Evolutionary conservation across 2,329 filamentous ascomycete species (phyloP).

Genomic region (Fusarium tupiense): DNA sequence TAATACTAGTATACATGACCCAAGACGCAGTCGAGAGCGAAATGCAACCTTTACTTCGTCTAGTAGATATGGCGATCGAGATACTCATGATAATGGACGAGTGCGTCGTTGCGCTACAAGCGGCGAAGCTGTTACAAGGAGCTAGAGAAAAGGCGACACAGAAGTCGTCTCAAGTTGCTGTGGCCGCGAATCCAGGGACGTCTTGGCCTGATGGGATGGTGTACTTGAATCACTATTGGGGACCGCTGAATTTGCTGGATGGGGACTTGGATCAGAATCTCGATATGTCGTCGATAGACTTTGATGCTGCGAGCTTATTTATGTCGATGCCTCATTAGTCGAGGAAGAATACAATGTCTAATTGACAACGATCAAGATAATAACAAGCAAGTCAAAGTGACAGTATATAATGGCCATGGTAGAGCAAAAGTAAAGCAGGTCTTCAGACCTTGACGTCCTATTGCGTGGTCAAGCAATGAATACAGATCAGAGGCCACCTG

Average conservation of each 20-base stretch:
- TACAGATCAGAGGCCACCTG: not conserved
- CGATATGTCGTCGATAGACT: not conserved
- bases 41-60: not conserved
- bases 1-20: not conserved
- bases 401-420: not conserved
- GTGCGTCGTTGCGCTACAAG: not conserved
- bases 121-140: not conserved
- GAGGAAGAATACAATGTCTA: conserved; percentile 47
- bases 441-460: accelerated
- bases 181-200: not conserved
- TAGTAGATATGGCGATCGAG: not conserved
- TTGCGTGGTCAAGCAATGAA: accelerated
- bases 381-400: not conserved
- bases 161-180: not conserved
- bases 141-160: not conserved
- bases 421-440: not conserved
- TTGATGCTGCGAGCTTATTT: conserved; percentile 65
- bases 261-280: not conserved
- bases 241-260: not conserved
- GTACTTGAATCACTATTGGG: not conserved
- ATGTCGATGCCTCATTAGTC: conserved; percentile 88
- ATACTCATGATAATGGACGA: not conserved
- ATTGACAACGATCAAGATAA: not conserved
- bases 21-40: not conserved
- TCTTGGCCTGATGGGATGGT: not conserved